Evolutionary conservation across 2,329 filamentous ascomycete genomes (phyloP).

Genomic region (Blumeria graminis): DNA sequence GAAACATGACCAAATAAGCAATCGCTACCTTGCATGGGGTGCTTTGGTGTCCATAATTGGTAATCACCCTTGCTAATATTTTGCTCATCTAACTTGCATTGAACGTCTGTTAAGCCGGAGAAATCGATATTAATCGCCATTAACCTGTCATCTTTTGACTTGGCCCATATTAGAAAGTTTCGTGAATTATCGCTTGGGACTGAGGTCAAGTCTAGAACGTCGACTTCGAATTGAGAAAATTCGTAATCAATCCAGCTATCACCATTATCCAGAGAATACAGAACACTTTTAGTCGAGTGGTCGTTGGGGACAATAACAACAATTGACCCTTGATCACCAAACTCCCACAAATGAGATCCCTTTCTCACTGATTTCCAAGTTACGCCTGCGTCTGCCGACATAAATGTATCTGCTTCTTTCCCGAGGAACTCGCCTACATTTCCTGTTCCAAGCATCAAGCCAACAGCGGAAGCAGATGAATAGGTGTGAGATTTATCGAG

Average conservation of each 20-base stretch:
- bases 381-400: slow-evolving; percentile 76
- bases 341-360: slow-evolving; percentile 79
- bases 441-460: slow-evolving; percentile 72
- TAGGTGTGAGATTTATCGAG: slow-evolving; percentile 61
- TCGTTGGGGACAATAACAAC: slow-evolving; percentile 63
- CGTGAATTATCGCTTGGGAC: slow-evolving; percentile 71
- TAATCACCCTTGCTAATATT: slow-evolving; percentile 45
- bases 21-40: slow-evolving; percentile 52
- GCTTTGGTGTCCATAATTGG: slow-evolving; percentile 64
- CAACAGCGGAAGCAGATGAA: slow-evolving; percentile 68
- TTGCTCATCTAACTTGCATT: slow-evolving; percentile 45
- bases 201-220: slow-evolving; percentile 62
- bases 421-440: slow-evolving; percentile 47
- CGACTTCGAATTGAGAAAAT: slow-evolving; percentile 48
- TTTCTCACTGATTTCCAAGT: slow-evolving; percentile 70
- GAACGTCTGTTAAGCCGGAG: slow-evolving; percentile 45
- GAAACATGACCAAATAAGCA: slow-evolving; percentile 86
- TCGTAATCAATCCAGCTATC: slow-evolving; percentile 50
- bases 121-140: slow-evolving; percentile 77
- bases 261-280: slow-evolving; percentile 65
- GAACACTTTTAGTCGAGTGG: slow-evolving; percentile 40
- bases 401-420: slow-evolving; percentile 58
- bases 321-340: slow-evolving; percentile 83
- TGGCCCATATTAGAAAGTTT: slow-evolving; percentile 81
- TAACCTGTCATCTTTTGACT: slow-evolving; percentile 28